phyloP scores from a whole-genome alignment of 2,329 filamentous ascomycete species.

The Mariannaea sp. region DNA sequence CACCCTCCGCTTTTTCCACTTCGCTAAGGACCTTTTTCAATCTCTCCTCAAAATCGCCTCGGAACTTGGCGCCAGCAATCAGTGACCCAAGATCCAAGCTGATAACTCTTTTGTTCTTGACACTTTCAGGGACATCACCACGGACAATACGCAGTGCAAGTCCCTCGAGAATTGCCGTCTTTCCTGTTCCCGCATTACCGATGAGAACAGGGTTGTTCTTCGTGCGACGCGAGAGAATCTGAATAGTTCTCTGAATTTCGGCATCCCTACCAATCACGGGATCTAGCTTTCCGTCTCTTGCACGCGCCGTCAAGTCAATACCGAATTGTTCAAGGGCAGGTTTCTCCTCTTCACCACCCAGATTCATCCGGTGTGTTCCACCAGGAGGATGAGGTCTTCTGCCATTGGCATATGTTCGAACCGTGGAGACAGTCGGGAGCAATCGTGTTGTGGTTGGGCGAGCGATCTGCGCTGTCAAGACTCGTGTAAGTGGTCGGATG shows the following conservation, averaged over 20 bases:
- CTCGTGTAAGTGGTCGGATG: conserved; percentile 38
- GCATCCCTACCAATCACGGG: conserved; percentile 92
- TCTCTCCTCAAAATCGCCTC: conserved; percentile 94
- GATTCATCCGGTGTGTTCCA: conserved; percentile 91
- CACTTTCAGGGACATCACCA: conserved; percentile 92
- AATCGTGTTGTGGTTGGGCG: conserved; percentile 35
- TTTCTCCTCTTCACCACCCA: conserved; percentile 78
- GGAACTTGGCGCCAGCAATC: conserved; percentile 93
- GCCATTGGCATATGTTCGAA: conserved; percentile 68
- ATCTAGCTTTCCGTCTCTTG: conserved; percentile 87
- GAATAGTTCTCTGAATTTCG: conserved; percentile 93
- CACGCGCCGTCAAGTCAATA: conserved; percentile 83
- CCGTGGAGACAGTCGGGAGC: conserved; percentile 45
- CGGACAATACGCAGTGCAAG: conserved; percentile 86
- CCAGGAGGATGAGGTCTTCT: conserved; percentile 84
- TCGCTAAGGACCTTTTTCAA: conserved; percentile 90
- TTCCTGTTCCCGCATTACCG: conserved; percentile 87
- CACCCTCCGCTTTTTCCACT: conserved; percentile 84
- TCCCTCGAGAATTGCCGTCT: conserved; percentile 91
- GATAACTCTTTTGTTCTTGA: conserved; percentile 92
- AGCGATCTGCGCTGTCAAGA: conserved; percentile 29
- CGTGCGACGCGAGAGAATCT: conserved; percentile 87
- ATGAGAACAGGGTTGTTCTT: conserved; percentile 98
- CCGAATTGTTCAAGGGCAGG: conserved; percentile 89
- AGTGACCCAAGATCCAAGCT: conserved; percentile 87